Base-by-base conservation (phyloP, 129 eudicot genomes). In the Flaveria bidentis region DNA sequence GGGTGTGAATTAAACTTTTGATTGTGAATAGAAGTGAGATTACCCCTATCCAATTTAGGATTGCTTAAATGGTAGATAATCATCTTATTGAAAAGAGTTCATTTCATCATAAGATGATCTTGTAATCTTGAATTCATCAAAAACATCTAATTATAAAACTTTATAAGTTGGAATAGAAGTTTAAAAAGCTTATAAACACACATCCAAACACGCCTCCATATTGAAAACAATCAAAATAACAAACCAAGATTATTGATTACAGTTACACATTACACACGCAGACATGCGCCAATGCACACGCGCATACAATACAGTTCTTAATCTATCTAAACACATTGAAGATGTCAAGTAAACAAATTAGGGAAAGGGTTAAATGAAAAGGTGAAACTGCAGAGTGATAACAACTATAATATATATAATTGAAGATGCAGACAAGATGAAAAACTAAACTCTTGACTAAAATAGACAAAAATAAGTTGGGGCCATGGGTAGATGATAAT, bases 401-500 rank as follows among this genome's bases (percentile, higher is more conserved):
- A 70, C 74, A 71, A 57, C 58, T 65, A 53, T 69, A 71, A 47
- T 26, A 60, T 75, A 62, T 36, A 75, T 55, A 80, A 67, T 47
- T 14, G 78, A 69, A 72, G 77, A 80, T 69, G 75, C 69, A 80
- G 77, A 85, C 69, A 78, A 79, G 26, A 79, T 25, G 79, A 80
- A 53, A 76, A 76, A 78, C 72, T 71, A 82, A 82, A 61, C 69
- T 71, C 60, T 72, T n/a, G 61, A 76, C 75, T 58, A 30, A 79
- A 52, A 57, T 46, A 66, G 83, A 74, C 25, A 72, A 72, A 73
- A 52, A 76, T 44, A 63, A 41, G 46, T 42, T 63, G 75, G 82
- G 80, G 79, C 83, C 85, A 69, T 64, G 33, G 73, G 85, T 74
- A 45, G 81, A 77, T 67, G 80, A 73, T 56, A 79, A 62, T 55